Evolutionary conservation across 805 yeast genomes (phyloP), one percentile per base, ranked within the genome.

Genomic region (Millerozyma miso): DNA sequence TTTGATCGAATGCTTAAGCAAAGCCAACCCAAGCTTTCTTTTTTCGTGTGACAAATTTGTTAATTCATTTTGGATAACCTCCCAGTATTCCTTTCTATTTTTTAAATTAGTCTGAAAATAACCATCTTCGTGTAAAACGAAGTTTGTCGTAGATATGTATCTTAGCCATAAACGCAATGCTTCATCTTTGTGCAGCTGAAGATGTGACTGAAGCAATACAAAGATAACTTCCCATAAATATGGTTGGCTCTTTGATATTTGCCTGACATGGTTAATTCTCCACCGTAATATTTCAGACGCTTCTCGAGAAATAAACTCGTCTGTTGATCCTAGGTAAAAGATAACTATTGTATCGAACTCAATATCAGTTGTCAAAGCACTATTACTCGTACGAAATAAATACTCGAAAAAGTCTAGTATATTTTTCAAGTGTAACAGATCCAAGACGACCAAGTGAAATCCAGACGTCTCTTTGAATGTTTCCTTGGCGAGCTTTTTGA

Each of bases 11-110:
- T 77, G 58, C 49, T 82, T 81, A 29, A 88, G 56, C 13, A 86
- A 76, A 0, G 90, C 80, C 19, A 88, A 61, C 10, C 83, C 71
- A 54, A 79, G 79, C 56, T 88, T 88, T 39, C 86, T 74, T 43
- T 74, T 79, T 44, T 87, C 95, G 53, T 85, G 89, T 1, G 74
- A 63, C 2, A 59, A 52, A 42, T 80, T 72, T 13, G 73, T 69
- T 33, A 87, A 60, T 2, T 87, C 84, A 19, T 50, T 49, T 52
- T 84, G 87, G 16, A 87, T 56, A 12, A 55, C 52, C 3, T 45
- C 38, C 93, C 95, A 87, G 49, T 81, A 83, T 10, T 23, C 29
- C 1, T 52, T 48, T 2, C 62, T 62, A 5, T 44, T 31, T 18
- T 50, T 46, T 1, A 73, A 32, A 2, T 63, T 38, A 12, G 34